Base-by-base conservation (phyloP, 768 basidiomycete species). In the Psilocybe subaeruginosa region DNA sequence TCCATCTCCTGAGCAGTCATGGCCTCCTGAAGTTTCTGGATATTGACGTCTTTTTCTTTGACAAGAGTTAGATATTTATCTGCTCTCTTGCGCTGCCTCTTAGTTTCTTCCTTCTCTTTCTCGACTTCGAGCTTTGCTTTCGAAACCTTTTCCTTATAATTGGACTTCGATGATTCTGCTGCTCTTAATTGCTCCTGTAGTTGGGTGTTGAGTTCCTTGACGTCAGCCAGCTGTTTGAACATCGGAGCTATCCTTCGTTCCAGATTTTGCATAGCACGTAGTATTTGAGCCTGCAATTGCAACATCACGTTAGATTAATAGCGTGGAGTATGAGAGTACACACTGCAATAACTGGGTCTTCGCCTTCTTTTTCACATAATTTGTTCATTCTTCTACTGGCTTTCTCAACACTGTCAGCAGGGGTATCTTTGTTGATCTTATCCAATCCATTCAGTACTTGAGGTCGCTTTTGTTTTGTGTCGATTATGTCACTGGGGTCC, bases 331-430 rank as follows among this genome's bases (percentile, higher is more conserved):
- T 1, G 17, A 27, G 19, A 33, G 27, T 4, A 47, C 62, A 19
- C 17, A 63, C 62, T 8, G n/a, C 17, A 2, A 46, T 27, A 27
- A 2, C 43, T 8, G 57, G 54, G 19, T 59, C 48, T 8, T 56
- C 8, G 1, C 47, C 31, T 12, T 49, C 50, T 2, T 23, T 30
- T 46, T 49, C n/a, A n/a, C 39, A 37, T 27, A 50, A 27, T 19
- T 37, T 58, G 29, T 45, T 47, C 17, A 63, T 54, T 39, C 49
- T 63, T 8, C 27, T 35, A 11, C 52, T 54, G 0, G 62, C 62
- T 37, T 45, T 58, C 48, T 55, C 39, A 5, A 63, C 11, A 19
- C 57, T 59, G 16, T 27, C 23, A 4, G 47, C 35, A 3, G 62
- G 62, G 14, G 57, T 59, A 2, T 50, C 37, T 16, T 29, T 17